Conservation (phyloP, 495 filamentous ascomycete species). For the Corynascus novoguineensis region DNA sequence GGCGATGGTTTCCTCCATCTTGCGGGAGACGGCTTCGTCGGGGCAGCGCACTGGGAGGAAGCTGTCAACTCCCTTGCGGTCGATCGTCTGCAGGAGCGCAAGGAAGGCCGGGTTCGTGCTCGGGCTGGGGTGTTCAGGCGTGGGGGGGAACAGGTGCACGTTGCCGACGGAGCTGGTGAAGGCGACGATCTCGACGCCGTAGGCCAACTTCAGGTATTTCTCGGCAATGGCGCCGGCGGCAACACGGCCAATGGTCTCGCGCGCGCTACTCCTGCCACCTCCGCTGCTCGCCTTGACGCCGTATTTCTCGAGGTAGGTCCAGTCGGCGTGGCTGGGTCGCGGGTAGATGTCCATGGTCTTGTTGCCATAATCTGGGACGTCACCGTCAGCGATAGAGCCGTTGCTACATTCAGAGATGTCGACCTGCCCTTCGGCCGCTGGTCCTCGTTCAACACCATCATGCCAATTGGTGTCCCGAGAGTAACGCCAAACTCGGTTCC, state of each 20-base stretch:
- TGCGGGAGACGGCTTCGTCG: slow-evolving; percentile 52
- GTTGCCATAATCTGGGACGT: slow-evolving; percentile 68
- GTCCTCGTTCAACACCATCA: slow-evolving; percentile 87
- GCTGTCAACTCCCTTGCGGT: slow-evolving; percentile 72
- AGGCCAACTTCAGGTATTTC: slow-evolving; percentile 76
- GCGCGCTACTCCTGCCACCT: slow-evolving; percentile 83
- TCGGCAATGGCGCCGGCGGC: slow-evolving; percentile 94
- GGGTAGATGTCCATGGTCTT: slow-evolving; percentile 91
- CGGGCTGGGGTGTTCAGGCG: slow-evolving; percentile 61
- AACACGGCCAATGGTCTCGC: slow-evolving; percentile 91
- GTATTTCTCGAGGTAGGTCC: slow-evolving; percentile 96
- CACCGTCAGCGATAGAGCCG: neutral
- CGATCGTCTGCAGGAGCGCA: slow-evolving; percentile 64
- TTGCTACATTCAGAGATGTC: too few species aligned
- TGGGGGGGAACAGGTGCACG: slow-evolving; percentile 79
- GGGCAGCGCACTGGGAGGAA: slow-evolving; percentile 87
- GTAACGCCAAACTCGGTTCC: slow-evolving; percentile 92
- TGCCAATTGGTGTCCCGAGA: slow-evolving; percentile 84
- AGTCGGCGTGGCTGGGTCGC: slow-evolving; percentile 90
- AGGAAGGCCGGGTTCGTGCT: slow-evolving; percentile 84
- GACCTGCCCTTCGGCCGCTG: slow-evolving; percentile 71
- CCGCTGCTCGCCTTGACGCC: slow-evolving; percentile 91
- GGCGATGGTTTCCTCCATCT: slow-evolving; percentile 78
- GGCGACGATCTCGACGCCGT: slow-evolving; percentile 85
- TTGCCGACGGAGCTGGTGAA: slow-evolving; percentile 83